These are phyloP conservation scores for Pistacia integerrima DNA, from an alignment of 345 rosid genomes.

Conservation along the genomic window DNA sequence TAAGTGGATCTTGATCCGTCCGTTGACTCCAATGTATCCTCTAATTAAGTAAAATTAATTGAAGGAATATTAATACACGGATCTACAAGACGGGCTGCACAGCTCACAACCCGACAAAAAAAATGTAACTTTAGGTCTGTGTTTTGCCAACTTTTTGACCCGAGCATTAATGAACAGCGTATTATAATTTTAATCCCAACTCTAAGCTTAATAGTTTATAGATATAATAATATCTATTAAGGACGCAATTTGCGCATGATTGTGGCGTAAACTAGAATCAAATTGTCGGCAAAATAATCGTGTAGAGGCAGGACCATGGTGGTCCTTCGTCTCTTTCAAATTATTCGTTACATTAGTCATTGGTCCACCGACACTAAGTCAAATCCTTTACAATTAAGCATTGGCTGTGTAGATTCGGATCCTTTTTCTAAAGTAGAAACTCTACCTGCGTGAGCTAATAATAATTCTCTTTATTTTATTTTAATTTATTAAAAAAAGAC, in stretches of 20 bases:
- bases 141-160: neutral
- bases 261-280: neutral
- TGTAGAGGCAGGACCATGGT: neutral
- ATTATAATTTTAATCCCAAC: neutral
- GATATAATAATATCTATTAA: neutral
- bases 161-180: neutral
- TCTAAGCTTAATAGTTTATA: neutral
- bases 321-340: neutral
- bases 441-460: no score
- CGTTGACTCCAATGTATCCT: neutral
- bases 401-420: neutral
- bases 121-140: neutral
- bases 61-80: neutral
- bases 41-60: no score
- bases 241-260: conserved; percentile 9
- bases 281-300: conserved; percentile 1
- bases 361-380: conserved; percentile 6
- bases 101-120: no score
- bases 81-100: no score
- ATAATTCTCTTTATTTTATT: no score
- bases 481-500: no score
- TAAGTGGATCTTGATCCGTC: conserved; percentile 17
- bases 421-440: neutral
- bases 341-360: neutral
- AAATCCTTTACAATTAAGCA: neutral